Percentiles rank a stretch among this genome's conserved stretches.
Evolutionary conservation across 2,329 filamentous ascomycete genomes (phyloP).

Genomic region (Raffaelea arxii): DNA sequence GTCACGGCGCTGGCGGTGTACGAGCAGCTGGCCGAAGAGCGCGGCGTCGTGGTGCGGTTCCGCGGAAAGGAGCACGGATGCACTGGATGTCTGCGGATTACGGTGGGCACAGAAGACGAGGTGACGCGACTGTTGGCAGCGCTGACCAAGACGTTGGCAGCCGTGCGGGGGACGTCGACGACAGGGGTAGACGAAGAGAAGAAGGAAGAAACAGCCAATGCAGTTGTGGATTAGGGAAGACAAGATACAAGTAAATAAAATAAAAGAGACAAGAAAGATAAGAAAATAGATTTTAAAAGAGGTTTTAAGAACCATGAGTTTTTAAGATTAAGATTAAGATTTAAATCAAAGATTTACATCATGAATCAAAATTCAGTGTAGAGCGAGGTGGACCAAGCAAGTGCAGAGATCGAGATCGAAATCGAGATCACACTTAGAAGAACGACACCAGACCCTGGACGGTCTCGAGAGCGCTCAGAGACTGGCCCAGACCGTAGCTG

Average conservation of each 20-base stretch:
- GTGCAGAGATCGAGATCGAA: too few relatives aligned
- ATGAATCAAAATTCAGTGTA: too few relatives aligned
- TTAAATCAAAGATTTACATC: too few relatives aligned
- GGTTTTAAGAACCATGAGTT: too few relatives aligned
- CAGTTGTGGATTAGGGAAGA: not conserved
- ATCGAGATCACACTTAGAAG: too few relatives aligned
- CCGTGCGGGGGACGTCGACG: too few relatives aligned
- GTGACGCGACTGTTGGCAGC: slow-evolving; percentile 69
- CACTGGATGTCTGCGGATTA: slow-evolving; percentile 79
- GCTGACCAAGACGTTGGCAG: slow-evolving; percentile 40
- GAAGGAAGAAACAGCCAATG: not conserved
- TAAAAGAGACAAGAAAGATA: too few relatives aligned
- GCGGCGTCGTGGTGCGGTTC: slow-evolving; percentile 88
- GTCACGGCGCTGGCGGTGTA: slow-evolving; percentile 70
- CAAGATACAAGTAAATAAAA: too few relatives aligned
- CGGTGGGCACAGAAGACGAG: slow-evolving; percentile 82
- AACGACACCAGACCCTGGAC: slow-evolving; percentile 46
- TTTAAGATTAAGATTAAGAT: too few relatives aligned
- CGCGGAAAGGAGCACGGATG: slow-evolving; percentile 89
- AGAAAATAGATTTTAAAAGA: too few relatives aligned
- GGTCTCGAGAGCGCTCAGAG: slow-evolving; percentile 55
- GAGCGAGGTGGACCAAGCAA: too few relatives aligned
- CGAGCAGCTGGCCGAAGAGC: slow-evolving; percentile 71
- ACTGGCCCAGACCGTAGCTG: slow-evolving; percentile 46
- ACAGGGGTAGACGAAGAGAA: not conserved